Evolutionary conservation across 768 basidiomycete genomes (phyloP).

Genomic region (Boletales sp.): DNA sequence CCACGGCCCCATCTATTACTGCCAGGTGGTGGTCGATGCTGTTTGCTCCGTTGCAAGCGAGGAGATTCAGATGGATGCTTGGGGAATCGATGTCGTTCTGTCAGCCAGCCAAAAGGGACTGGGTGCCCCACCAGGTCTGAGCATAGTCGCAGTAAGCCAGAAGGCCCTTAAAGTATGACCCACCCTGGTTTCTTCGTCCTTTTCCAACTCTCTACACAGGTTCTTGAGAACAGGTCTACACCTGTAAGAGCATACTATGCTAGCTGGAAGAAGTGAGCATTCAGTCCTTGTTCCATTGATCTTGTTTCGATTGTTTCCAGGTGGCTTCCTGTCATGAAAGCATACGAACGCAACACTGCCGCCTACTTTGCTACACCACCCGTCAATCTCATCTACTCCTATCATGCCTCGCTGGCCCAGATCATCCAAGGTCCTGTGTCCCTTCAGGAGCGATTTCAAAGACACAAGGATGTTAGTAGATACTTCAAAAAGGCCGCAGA

Average conservation of each 20-base stretch:
- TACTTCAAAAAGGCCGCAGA: constrained; percentile 66
- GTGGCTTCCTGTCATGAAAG: constrained; percentile 92
- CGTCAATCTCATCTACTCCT: constrained; percentile 91
- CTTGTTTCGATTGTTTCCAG: constrained; percentile 31
- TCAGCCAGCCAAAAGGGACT: constrained; percentile 91
- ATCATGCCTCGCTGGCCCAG: constrained; percentile 70
- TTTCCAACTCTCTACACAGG: constrained; percentile 2
- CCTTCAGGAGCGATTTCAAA: constrained; percentile 71
- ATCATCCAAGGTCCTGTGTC: constrained; percentile 64
- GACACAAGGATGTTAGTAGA: constrained; percentile 66
- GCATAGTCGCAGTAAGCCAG: constrained; percentile 78
- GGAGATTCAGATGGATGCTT: constrained; percentile 90
- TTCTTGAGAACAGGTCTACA: constrained; percentile 26
- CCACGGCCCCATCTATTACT: background rate
- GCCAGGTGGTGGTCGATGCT: constrained; percentile 80
- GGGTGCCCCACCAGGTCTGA: constrained; percentile 89
- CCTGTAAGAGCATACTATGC: constrained; percentile 81
- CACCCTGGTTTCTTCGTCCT: background rate
- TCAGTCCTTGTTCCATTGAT: background rate
- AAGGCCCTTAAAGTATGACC: constrained; percentile 62
- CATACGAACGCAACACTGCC: constrained; percentile 77
- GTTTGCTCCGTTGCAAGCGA: constrained; percentile 97
- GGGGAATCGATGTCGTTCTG: constrained; percentile 88
- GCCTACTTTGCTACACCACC: constrained; percentile 96
- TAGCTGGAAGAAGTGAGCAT: constrained; percentile 74